These are phyloP conservation scores for Penicillium cosmopolitanum DNA, from an alignment of 495 filamentous ascomycete species.

Conservation along the genomic window DNA sequence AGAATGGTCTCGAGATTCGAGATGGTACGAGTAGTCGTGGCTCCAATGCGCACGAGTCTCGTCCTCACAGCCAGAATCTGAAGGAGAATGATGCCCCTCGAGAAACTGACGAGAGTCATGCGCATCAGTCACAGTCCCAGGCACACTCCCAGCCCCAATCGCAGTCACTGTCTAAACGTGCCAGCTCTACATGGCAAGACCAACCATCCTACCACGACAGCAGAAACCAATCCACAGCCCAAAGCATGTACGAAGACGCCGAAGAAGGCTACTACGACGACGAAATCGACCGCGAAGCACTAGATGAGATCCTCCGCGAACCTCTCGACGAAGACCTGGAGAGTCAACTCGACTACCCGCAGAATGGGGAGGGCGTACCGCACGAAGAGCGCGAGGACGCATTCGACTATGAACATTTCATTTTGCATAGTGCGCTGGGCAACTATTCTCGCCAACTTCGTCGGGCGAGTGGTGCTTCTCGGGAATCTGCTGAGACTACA, in stretches of 20 bases:
- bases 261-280: slow-evolving; percentile 49
- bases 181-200: slow-evolving; percentile 6
- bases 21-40: slow-evolving; percentile 33
- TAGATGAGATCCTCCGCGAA: slow-evolving; percentile 48
- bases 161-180: background rate
- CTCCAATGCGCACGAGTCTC: slow-evolving; percentile 25
- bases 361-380: slow-evolving; percentile 40
- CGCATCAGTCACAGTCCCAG: no score
- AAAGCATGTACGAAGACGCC: slow-evolving; percentile 65
- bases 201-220: slow-evolving; percentile 30
- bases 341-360: slow-evolving; percentile 18
- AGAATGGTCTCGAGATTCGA: slow-evolving; percentile 50
- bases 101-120: slow-evolving; percentile 8
- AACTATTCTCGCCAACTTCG: slow-evolving; percentile 59
- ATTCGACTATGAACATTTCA: slow-evolving; percentile 97
- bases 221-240: slow-evolving; percentile 41
- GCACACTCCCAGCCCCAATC: background rate
- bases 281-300: slow-evolving; percentile 54
- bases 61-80: slow-evolving; percentile 5
- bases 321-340: slow-evolving; percentile 44
- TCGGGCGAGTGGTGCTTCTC: slow-evolving; percentile 62
- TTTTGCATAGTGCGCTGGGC: slow-evolving; percentile 88
- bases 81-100: slow-evolving; percentile 10
- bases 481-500: slow-evolving; percentile 77
- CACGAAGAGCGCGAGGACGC: slow-evolving; percentile 97